These are phyloP conservation scores for Wallacemonas sp. DNA, from an alignment of 208 protist species.

Conservation along the genomic window DNA sequence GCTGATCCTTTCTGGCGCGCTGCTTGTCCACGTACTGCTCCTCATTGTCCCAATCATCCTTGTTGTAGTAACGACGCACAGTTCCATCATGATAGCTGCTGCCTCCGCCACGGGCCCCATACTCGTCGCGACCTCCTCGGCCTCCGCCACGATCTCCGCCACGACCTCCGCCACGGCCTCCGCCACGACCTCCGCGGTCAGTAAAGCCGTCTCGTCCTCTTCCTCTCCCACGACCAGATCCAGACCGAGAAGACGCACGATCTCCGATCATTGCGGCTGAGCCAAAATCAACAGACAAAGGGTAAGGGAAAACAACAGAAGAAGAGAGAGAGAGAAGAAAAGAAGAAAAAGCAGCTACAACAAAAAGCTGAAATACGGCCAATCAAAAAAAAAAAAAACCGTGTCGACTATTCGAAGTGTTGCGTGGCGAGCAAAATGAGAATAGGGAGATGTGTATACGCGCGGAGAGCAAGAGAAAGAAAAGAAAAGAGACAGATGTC, in stretches of 20 bases:
- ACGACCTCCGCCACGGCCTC: constrained; percentile 11
- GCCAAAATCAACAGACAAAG: constrained; percentile 2
- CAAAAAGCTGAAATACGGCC: too few relatives aligned
- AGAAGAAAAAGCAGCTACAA: neutral
- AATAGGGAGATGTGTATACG: too few relatives aligned
- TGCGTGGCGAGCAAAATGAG: too few relatives aligned
- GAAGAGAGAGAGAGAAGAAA: neutral
- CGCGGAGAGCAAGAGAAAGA: too few relatives aligned
- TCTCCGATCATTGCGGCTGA: too few relatives aligned
- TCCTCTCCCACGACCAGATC: neutral
- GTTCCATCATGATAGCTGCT: neutral
- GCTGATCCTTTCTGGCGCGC: constrained; percentile 64
- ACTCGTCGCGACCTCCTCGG: neutral
- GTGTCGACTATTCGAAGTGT: too few relatives aligned
- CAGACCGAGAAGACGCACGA: too few relatives aligned
- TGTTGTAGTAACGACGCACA: constrained; percentile 22
- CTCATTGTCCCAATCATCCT: constrained; percentile 16
- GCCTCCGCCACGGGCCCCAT: neutral
- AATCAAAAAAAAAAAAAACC: too few relatives aligned
- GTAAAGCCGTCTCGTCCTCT: neutral
- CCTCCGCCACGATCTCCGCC: constrained; percentile 11
- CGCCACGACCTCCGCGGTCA: constrained; percentile 11
- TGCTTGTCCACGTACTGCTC: constrained; percentile 30
- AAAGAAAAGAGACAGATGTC: too few relatives aligned
- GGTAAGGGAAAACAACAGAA: constrained; percentile 13